Evolutionary conservation across 2,329 filamentous ascomycete genomes (phyloP).

Genomic region (Coniochaeta sp.): DNA sequence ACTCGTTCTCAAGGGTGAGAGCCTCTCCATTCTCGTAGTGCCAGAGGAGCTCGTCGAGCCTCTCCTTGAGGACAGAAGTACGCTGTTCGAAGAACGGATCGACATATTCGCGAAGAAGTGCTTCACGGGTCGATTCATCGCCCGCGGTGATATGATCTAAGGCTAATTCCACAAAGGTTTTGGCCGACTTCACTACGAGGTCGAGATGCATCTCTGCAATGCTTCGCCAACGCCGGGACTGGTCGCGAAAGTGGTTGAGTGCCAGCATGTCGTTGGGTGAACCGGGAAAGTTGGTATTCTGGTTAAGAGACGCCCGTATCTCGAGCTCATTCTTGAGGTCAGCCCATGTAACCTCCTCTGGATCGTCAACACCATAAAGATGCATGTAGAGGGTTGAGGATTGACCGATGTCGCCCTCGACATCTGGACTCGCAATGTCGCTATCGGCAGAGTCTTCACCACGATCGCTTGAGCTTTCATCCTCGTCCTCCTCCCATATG

Average conservation of each 20-base stretch:
- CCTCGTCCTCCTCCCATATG: background rate
- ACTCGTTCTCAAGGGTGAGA: conserved; percentile 21
- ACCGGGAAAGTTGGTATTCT: conserved; percentile 32
- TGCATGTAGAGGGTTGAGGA: no score
- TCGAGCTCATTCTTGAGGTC: conserved; percentile 21
- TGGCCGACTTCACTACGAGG: conserved; percentile 18
- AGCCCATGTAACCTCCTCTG: background rate
- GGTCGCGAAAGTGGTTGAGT: conserved; percentile 29
- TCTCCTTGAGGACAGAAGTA: conserved; percentile 17
- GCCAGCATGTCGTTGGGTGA: conserved; percentile 26
- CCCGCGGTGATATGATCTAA: conserved; percentile 23
- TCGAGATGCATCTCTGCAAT: conserved; percentile 29
- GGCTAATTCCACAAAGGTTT: conserved; percentile 27
- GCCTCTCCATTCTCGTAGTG: conserved; percentile 26
- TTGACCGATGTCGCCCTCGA: background rate
- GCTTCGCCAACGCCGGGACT: conserved; percentile 27
- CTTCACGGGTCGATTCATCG: conserved; percentile 13
- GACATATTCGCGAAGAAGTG: conserved; percentile 13
- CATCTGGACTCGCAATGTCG: no score
- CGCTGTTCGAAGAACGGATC: conserved; percentile 16
- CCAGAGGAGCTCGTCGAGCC: conserved; percentile 29
- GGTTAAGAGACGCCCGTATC: conserved; percentile 24
- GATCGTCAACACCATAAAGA: background rate
- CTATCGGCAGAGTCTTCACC: no score
- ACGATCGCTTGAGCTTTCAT: background rate